These are phyloP conservation scores for Malus hybrid DNA, from an alignment of 331 rosid genomes.

Conservation along the genomic window DNA sequence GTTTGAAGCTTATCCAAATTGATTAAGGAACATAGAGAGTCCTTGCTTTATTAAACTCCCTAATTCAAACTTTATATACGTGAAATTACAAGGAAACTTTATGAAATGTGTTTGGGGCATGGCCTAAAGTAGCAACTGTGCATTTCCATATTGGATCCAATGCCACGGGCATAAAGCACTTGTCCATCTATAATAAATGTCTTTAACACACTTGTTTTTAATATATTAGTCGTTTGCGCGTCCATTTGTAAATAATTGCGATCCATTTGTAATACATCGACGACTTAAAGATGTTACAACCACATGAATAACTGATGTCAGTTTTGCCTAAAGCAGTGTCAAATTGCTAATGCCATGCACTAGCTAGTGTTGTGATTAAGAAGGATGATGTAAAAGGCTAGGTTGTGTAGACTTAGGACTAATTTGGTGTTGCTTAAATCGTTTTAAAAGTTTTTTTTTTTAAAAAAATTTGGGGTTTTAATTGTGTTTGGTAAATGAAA, in stretches of 20 bases:
- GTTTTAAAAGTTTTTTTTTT: too few species aligned
- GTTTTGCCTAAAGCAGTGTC: not conserved
- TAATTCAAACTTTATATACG: not conserved
- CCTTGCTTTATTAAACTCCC: not conserved
- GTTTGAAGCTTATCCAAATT: not conserved
- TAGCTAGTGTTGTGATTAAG: not conserved
- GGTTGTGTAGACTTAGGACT: not conserved
- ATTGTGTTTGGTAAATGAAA: too few species aligned
- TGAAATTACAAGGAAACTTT: not conserved
- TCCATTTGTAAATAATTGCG: not conserved
- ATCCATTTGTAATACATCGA: not conserved
- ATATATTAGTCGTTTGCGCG: too few species aligned
- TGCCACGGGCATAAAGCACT: not conserved
- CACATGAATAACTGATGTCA: too few species aligned
- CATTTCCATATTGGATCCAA: not conserved
- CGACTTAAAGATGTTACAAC: fast-evolving
- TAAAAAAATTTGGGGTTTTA: too few species aligned
- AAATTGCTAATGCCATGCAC: too few species aligned
- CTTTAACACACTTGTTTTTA: not conserved
- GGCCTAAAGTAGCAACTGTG: not conserved
- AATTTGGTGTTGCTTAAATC: too few species aligned
- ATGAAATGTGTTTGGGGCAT: not conserved
- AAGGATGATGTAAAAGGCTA: not conserved
- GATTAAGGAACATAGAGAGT: not conserved
- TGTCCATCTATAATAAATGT: not conserved